These are phyloP conservation scores for Pestalotiopsis sp. DNA, from an alignment of 2,329 filamentous ascomycete genomes.

Conservation along the genomic window DNA sequence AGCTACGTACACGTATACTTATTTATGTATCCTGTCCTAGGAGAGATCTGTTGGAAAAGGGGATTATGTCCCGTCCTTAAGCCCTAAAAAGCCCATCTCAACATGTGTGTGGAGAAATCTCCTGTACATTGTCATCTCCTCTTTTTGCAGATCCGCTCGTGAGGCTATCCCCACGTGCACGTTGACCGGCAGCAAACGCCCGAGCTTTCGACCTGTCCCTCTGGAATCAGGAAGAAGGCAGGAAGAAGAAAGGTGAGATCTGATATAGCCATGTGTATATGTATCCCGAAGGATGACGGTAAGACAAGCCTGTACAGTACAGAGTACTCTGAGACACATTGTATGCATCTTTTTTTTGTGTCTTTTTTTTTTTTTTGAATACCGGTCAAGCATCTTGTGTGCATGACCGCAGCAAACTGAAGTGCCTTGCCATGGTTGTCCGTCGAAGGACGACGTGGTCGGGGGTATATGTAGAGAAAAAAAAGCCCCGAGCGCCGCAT, in stretches of 20 bases:
- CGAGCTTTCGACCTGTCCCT: neutral
- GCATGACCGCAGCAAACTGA: neutral
- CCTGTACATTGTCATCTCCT: neutral
- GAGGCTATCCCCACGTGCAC: neutral
- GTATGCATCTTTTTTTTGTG: neutral
- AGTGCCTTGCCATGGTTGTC: neutral
- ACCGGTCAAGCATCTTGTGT: neutral
- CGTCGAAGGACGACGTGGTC: neutral
- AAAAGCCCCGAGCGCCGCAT: neutral
- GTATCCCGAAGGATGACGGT: neutral
- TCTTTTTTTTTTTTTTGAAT: too few species aligned
- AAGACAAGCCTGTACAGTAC: neutral
- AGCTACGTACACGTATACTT: neutral
- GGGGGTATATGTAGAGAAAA: neutral
- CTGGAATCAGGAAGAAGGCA: neutral
- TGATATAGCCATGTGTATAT: neutral
- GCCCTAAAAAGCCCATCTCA: neutral
- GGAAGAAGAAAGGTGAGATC: neutral
- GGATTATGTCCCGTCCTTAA: neutral
- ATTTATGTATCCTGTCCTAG: neutral
- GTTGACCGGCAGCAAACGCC: neutral
- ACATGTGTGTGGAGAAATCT: constrained; percentile 4
- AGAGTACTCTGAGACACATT: neutral
- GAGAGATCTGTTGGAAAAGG: neutral
- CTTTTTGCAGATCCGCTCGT: neutral